Evolutionary conservation across 2,329 filamentous ascomycete species (phyloP), one percentile per base, ranked within the genome.

Genomic region (Calonectria pauciramosa): DNA sequence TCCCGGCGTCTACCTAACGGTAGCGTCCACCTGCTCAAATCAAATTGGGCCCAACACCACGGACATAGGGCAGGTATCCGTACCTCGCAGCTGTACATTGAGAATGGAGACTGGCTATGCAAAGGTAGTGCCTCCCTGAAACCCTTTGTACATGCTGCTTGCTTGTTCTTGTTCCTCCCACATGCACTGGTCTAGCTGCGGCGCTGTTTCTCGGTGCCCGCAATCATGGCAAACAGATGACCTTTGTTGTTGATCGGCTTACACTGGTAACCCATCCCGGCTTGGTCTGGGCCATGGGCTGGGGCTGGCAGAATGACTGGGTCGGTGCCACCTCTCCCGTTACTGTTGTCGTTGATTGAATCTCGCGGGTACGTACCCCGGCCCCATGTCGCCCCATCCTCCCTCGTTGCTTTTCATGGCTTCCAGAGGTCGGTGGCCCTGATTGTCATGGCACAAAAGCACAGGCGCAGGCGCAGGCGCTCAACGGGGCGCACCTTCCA

Each of bases 301-400:
- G 65, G 64, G 41, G 32, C 49, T 70, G 68, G 68, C 56, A 59
- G 41, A 52, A 51, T 63, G 66, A 49, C 49, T 59, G 59, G 59
- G 51, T 60, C 63, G 71, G 71, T 73, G 51, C 51, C 59, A 73
- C 67, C 51, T 65, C 68, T 51, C 56, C 66, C 36, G 59, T 70
- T 49, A 36, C 56, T 28, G 36, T 60, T 34, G 23, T 32, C 41
- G 59, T 49, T 16, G 41, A 64, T 71, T 52, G 63, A 60, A 60
- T 30, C 41, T 59, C 32, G 49, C 59, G 38, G 28, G 60, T 59
- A 54, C 26, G 47, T 56, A 71, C 60, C 38, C 47, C 52, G 68
- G n/a, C 68, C 59, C 56, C 60, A 36, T 64, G 60, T 18, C 41
- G 68, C 68, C 68, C 44, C 56, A 51, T 70, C 23, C 13, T 11